Evolutionary conservation across 1,284 basidiomycete genomes (phyloP).

Genomic region (Flammula alnicola): DNA sequence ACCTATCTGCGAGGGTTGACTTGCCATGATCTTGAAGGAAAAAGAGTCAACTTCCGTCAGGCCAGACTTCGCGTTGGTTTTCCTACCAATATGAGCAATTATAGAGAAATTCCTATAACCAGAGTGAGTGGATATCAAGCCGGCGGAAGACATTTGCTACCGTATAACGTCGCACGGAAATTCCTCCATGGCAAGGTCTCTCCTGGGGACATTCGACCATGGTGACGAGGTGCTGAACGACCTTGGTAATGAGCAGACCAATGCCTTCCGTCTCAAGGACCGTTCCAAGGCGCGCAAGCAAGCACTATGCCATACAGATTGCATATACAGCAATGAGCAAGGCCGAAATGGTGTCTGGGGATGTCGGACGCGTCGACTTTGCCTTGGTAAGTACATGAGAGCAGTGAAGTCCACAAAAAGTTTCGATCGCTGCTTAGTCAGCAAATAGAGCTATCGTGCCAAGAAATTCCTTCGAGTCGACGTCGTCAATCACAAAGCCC

Average conservation of each 20-base stretch:
- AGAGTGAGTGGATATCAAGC: slow-evolving; percentile 11
- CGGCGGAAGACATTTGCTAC: slow-evolving; percentile 41
- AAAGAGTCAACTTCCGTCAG: slow-evolving; percentile 10
- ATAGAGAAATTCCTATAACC: slow-evolving; percentile 87
- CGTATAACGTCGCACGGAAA: slow-evolving; percentile 80
- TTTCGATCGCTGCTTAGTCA: slow-evolving; percentile 26
- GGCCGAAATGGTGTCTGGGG: background rate
- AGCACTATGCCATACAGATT: slow-evolving; percentile 42
- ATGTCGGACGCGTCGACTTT: slow-evolving; percentile 8
- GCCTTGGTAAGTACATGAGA: background rate
- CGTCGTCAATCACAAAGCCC: slow-evolving; percentile 1
- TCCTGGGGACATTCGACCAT: slow-evolving; percentile 14
- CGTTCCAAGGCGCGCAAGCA: slow-evolving; percentile 39
- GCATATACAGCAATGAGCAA: slow-evolving; percentile 33
- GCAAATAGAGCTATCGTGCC: slow-evolving; percentile 11
- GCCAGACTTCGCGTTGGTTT: background rate
- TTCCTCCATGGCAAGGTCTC: slow-evolving; percentile 60
- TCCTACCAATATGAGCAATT: slow-evolving; percentile 87
- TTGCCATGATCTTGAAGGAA: slow-evolving; percentile 80
- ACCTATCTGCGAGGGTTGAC: slow-evolving; percentile 89
- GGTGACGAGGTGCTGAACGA: slow-evolving; percentile 21
- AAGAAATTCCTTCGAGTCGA: slow-evolving; percentile 2
- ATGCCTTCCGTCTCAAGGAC: slow-evolving; percentile 7
- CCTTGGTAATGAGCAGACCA: slow-evolving; percentile 10
- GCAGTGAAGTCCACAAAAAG: slow-evolving; percentile 8